Conservation (phyloP, 2,329 filamentous ascomycete species). For the Lachnellula subtilissima region DNA sequence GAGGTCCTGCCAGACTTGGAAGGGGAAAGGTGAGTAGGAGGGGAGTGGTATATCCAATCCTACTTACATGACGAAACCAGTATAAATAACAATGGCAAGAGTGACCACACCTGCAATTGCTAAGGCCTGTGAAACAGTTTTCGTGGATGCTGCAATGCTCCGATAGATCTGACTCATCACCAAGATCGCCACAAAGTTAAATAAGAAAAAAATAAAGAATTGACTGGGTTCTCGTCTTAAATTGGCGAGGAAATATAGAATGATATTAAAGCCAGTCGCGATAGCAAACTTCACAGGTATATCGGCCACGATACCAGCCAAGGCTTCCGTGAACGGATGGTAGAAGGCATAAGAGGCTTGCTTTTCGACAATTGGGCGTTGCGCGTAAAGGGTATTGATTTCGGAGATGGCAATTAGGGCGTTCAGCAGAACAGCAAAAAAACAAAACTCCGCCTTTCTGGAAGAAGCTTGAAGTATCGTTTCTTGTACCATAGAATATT, state of each 20-base stretch:
- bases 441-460: conserved; percentile 60
- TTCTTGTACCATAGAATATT: conserved; percentile 58
- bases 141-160: conserved; percentile 68
- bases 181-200: conserved; percentile 41
- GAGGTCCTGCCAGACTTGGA: too few species aligned
- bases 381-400: conserved; percentile 71
- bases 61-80: conserved; percentile 54
- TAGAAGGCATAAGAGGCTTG: conserved; percentile 84
- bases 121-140: conserved; percentile 63
- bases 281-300: conserved; percentile 78
- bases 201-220: conserved; percentile 73
- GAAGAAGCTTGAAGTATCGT: conserved; percentile 54
- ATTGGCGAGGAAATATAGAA: conserved; percentile 83
- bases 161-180: conserved; percentile 66
- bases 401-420: conserved; percentile 60
- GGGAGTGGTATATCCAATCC: conserved; percentile 46
- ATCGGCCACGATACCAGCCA: conserved; percentile 81
- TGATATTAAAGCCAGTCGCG: conserved; percentile 70
- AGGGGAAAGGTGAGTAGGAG: too few species aligned
- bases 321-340: conserved; percentile 82
- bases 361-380: conserved; percentile 90
- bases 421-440: conserved; percentile 64
- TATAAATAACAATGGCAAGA: conserved; percentile 30
- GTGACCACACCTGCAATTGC: conserved; percentile 53
- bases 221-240: conserved; percentile 58